Conservation (phyloP, 2,329 filamentous ascomycete species). For the Lasiodiplodia sp. region DNA sequence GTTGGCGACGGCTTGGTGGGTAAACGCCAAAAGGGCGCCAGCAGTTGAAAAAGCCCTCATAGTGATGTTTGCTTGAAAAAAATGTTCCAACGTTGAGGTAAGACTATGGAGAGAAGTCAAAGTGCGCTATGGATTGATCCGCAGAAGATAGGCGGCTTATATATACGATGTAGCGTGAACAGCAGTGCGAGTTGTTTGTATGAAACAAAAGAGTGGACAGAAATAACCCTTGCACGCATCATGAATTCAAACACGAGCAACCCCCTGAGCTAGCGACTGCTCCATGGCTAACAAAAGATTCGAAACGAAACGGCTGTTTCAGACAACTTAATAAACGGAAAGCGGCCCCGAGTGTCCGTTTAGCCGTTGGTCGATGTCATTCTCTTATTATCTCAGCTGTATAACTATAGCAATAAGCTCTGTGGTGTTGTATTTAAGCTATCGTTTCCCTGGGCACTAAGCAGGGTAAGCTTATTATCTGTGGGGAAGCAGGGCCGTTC, state of each 20-base stretch:
- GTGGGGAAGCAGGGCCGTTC: too few species aligned
- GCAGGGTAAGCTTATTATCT: too few species aligned
- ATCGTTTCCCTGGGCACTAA: too few species aligned
- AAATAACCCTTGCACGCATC: too few species aligned
- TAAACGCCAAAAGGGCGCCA: constrained; percentile 31
- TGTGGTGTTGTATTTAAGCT: too few species aligned
- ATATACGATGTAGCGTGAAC: not conserved
- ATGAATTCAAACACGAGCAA: too few species aligned
- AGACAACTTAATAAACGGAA: not conserved
- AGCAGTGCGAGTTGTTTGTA: not conserved
- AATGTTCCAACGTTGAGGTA: not conserved
- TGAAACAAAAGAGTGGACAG: too few species aligned
- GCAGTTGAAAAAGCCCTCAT: constrained; percentile 27
- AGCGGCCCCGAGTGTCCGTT: too few species aligned
- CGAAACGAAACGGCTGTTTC: not conserved
- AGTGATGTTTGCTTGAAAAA: not conserved
- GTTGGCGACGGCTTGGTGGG: constrained; percentile 34
- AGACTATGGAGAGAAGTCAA: not conserved
- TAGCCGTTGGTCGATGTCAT: not conserved
- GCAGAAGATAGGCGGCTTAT: not conserved
- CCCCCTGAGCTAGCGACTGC: not conserved
- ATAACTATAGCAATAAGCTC: not conserved
- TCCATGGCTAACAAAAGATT: not conserved
- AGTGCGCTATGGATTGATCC: not conserved
- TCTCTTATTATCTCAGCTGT: not conserved